A percentile compares a stretch with the other conserved stretches of the same genome.
Evolutionary conservation across 139 green algal genomes (phyloP).

Genomic region (Penium margaritaceum): DNA sequence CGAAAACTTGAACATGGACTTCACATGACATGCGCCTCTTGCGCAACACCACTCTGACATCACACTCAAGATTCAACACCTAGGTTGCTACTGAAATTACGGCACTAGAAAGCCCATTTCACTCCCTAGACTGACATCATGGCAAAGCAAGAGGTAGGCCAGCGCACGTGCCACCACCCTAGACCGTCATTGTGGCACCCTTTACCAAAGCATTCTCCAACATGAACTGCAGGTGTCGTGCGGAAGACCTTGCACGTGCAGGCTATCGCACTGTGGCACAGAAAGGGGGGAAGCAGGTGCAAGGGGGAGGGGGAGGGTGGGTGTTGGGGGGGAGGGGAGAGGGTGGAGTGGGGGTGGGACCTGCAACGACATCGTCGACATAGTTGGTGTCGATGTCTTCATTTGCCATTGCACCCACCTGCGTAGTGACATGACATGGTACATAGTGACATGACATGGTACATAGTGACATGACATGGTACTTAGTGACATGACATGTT

Average conservation of each 20-base stretch:
- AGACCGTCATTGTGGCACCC: background rate
- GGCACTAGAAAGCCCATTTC: background rate
- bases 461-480: no score
- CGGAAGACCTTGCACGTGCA: background rate
- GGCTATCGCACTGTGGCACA: background rate
- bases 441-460: no score
- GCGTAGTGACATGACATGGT: background rate
- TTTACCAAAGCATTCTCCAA: background rate
- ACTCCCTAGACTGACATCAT: no score
- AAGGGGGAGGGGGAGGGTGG: background rate
- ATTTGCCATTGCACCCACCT: constrained; percentile 83
- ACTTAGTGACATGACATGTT: no score
- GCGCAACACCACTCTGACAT: background rate
- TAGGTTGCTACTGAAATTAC: background rate
- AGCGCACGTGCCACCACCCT: no score
- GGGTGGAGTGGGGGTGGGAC: no score
- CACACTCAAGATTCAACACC: background rate
- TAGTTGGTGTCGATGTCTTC: constrained; percentile 79
- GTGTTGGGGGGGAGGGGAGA: no score
- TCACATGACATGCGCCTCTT: no score
- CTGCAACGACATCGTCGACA: constrained; percentile 58
- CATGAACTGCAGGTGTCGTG: no score
- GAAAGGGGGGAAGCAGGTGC: background rate
- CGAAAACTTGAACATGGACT: no score
- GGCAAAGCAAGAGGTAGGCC: no score